Percentiles rank a stretch among this genome's conserved stretches.
These are phyloP conservation scores for Pichia sp. DNA, from an alignment of 1,139 yeast genomes.

Conservation along the genomic window DNA sequence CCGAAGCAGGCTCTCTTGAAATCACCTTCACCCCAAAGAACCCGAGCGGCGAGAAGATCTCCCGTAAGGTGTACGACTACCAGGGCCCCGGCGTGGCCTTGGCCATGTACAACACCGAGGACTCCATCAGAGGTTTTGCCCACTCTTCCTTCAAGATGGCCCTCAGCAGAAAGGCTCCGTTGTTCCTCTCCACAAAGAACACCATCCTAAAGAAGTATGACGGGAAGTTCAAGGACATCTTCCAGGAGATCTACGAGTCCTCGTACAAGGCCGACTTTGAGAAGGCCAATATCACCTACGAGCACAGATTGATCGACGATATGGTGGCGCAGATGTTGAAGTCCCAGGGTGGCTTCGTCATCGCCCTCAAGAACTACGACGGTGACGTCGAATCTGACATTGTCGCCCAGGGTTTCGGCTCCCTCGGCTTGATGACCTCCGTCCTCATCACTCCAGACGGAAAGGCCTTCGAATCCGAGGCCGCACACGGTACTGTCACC, in stretches of 20 bases:
- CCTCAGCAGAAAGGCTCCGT: slow-evolving; percentile 66
- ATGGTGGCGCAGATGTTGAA: slow-evolving; percentile 99
- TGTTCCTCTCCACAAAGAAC: slow-evolving; percentile 87
- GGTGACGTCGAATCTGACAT: slow-evolving; percentile 97
- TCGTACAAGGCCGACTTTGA: slow-evolving; percentile 71
- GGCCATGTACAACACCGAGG: slow-evolving; percentile 94
- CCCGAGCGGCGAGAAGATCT: slow-evolving; percentile 44
- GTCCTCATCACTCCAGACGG: slow-evolving; percentile 94
- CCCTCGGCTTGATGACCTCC: slow-evolving; percentile 94
- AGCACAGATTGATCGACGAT: slow-evolving; percentile 93
- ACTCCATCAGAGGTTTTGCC: slow-evolving; percentile 85
- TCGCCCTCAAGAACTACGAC: slow-evolving; percentile 95
- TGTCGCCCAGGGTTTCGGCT: slow-evolving; percentile 97
- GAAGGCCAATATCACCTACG: slow-evolving; percentile 80
- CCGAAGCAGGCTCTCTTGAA: slow-evolving; percentile 74
- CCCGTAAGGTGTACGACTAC: slow-evolving; percentile 66
- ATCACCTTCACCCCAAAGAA: slow-evolving; percentile 75
- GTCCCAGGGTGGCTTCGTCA: slow-evolving; percentile 88
- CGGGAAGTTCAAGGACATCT: slow-evolving; percentile 91
- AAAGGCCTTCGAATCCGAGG: slow-evolving; percentile 91
- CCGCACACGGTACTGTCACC: slow-evolving; percentile 97
- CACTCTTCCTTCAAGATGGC: slow-evolving; percentile 92
- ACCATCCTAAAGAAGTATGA: slow-evolving; percentile 91
- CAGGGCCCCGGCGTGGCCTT: slow-evolving; percentile 79
- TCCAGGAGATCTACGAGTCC: slow-evolving; percentile 71